Conservation (phyloP, 257 asterid genomes). For the Fraxinus anomala region DNA sequence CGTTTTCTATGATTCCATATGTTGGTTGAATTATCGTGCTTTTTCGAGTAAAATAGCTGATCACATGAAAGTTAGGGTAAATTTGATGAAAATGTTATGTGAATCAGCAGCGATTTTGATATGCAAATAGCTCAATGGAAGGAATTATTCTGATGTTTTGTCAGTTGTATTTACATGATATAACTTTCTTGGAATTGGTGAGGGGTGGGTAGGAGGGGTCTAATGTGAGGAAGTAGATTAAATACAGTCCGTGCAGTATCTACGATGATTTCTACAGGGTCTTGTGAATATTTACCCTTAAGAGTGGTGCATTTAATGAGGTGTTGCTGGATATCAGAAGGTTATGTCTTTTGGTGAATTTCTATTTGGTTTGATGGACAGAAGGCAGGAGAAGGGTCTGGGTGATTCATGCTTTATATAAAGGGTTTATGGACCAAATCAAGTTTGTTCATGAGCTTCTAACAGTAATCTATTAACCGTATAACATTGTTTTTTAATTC, state of each 20-base stretch:
- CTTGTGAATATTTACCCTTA: background rate
- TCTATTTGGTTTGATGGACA: background rate
- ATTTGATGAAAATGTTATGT: background rate
- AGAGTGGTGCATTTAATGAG: background rate
- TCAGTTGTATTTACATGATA: background rate
- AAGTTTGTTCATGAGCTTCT: background rate
- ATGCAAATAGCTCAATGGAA: background rate
- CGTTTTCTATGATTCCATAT: background rate
- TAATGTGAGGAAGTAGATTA: background rate
- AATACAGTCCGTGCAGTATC: background rate
- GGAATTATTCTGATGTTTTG: background rate
- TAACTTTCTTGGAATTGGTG: background rate
- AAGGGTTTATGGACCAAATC: background rate
- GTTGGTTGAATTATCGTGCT: background rate
- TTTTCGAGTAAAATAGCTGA: background rate
- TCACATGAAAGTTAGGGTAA: background rate
- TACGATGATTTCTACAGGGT: background rate
- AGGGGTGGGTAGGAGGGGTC: background rate
- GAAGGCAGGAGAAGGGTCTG: background rate
- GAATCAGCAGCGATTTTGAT: background rate
- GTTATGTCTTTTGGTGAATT: background rate
- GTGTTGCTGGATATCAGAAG: background rate
- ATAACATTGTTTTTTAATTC: background rate
- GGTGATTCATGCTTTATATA: background rate
- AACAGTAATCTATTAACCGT: background rate